Conservation (phyloP, 2,329 filamentous ascomycete species). For the Fusarium graminum region DNA sequence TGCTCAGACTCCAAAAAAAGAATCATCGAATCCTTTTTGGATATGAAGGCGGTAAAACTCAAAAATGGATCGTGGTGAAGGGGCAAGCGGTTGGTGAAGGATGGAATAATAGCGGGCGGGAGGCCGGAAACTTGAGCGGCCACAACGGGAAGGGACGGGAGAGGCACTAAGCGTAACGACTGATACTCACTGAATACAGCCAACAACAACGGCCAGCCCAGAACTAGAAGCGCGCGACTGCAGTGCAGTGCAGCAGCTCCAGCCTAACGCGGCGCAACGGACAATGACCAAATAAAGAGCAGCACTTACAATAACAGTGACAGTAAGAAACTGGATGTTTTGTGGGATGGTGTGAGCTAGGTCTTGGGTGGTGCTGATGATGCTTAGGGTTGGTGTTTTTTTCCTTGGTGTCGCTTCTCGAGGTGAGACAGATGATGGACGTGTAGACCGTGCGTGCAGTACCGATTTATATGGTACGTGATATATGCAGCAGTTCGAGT, state of each 20-base stretch:
- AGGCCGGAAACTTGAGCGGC: slow-evolving; percentile 44
- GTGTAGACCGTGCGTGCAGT: background rate
- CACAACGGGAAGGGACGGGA: slow-evolving; percentile 48
- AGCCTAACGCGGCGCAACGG: slow-evolving; percentile 24
- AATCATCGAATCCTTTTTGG: slow-evolving; percentile 22
- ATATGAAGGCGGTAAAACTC: slow-evolving; percentile 24
- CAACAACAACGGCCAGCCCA: slow-evolving; percentile 21
- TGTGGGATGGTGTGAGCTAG: slow-evolving; percentile 39
- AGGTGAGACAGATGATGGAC: slow-evolving; percentile 17
- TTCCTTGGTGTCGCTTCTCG: slow-evolving; percentile 24
- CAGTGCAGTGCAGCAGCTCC: slow-evolving; percentile 18
- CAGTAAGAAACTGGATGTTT: slow-evolving; percentile 16
- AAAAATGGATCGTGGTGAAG: slow-evolving; percentile 6
- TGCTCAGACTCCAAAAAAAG: slow-evolving; percentile 23
- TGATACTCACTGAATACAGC: slow-evolving; percentile 37
- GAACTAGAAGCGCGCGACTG: slow-evolving; percentile 30
- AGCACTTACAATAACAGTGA: slow-evolving; percentile 27
- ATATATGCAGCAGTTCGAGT: slow-evolving; percentile 36
- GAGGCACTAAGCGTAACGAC: slow-evolving; percentile 41
- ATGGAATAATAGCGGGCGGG: slow-evolving; percentile 40
- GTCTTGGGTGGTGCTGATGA: slow-evolving; percentile 35
- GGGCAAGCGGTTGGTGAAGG: slow-evolving; percentile 18
- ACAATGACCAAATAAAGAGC: slow-evolving; percentile 30
- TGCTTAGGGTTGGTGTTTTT: slow-evolving; percentile 13
- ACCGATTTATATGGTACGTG: slow-evolving; percentile 9